Base-by-base conservation (phyloP, 1,139 yeast genomes). In the Hemisphaericaspora xylanilytica region DNA sequence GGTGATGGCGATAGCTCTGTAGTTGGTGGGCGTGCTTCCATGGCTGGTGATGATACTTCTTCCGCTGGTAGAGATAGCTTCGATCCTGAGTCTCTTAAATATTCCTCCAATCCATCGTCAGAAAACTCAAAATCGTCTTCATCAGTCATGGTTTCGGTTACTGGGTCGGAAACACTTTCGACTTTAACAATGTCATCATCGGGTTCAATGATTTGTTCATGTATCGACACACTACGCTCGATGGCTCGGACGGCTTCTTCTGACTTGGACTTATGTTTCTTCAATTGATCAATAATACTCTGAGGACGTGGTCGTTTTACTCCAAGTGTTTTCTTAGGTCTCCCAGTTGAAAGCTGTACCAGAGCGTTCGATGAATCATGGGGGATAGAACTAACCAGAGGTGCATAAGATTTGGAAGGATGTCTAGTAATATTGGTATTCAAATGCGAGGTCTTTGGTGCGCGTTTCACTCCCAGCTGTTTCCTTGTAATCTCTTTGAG, bases 71-170 rank as follows among this genome's bases (percentile, higher is more conserved):
- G n/a, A n/a, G n/a, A n/a, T n/a, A n/a, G n/a, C 13, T 28, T 28
- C 6, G 22, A n/a, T 28, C n/a, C 21, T 4, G 17, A 3, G 9
- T 16, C 3, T 15, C 8, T 55, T 21, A 58, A 42, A 29, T 55
- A 59, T 3, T 58, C 63, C 33, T 63, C 64, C 15, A 61, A 48
- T 1, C 60, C 63, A 39, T 61, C 67, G 37, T 61, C 56, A 44
- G 59, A 58, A 3, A 50, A 50, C n/a, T 55, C 56, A 14, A 54
- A 56, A 16, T 51, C 59, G 5, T 48, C 54, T 11, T 31, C 43
- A 26, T 33, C 41, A 11, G 20, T 27, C 21, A 21, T 9, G 26
- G 26, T 22, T 22, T 22, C 26, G 26, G 11, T 22, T 20, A 20
- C 8, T 20, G 21, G 21, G 5, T 22, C 26, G 11, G 26, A 4